Evolutionary conservation across 768 basidiomycete species (phyloP).

Genomic region (Mycena rebaudengoi): DNA sequence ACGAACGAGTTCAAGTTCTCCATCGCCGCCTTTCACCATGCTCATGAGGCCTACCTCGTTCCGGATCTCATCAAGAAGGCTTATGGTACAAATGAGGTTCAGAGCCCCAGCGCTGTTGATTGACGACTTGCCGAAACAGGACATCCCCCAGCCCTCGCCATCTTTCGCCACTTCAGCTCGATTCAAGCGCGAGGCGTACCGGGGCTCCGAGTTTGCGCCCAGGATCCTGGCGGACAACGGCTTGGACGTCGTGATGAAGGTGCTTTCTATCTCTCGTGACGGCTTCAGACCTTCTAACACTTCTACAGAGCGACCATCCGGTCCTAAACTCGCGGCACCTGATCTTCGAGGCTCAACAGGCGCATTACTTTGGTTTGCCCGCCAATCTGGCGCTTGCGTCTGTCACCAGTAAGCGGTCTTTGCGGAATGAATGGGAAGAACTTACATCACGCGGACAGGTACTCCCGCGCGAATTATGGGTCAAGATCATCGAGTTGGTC

Average conservation of each 20-base stretch:
- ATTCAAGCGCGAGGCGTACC: constrained; percentile 63
- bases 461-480: neutral
- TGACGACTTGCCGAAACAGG: constrained; percentile 37
- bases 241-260: constrained; percentile 83
- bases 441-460: constrained; percentile 62
- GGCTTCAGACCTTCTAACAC: no score
- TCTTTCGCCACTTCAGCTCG: constrained; percentile 73
- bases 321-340: constrained; percentile 71
- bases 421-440: constrained; percentile 65
- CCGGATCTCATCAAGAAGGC: constrained; percentile 75
- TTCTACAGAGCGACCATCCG: constrained; percentile 62
- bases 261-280: constrained; percentile 30
- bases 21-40: constrained; percentile 78
- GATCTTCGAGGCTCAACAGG: constrained; percentile 75
- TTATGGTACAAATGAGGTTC: no score
- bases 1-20: constrained; percentile 84
- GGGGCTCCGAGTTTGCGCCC: constrained; percentile 81
- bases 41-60: constrained; percentile 79
- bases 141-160: constrained; percentile 70
- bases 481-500: constrained; percentile 13
- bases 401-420: constrained; percentile 66
- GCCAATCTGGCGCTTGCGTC: constrained; percentile 65
- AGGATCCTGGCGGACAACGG: constrained; percentile 77
- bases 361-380: constrained; percentile 71
- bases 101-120: constrained; percentile 22